These are phyloP conservation scores for Suillus spraguei DNA, from an alignment of 768 basidiomycete species.

Conservation along the genomic window DNA sequence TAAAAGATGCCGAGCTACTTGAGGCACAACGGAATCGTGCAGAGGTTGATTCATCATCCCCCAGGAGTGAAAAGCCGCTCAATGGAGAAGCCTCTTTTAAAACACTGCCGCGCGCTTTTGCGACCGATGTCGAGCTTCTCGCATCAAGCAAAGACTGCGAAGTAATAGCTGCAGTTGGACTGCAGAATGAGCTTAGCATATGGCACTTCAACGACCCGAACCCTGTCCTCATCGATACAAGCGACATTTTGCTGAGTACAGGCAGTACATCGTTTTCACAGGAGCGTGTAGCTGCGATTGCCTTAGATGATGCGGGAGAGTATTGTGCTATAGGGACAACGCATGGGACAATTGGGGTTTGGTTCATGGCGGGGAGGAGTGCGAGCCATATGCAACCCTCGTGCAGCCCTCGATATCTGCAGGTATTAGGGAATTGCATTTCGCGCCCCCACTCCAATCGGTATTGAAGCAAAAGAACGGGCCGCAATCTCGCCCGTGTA, in stretches of 20 bases:
- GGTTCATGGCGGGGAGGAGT: slow-evolving; percentile 49
- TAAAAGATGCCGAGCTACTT: slow-evolving; percentile 90
- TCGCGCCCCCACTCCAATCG: slow-evolving; percentile 28
- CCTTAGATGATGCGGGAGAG: slow-evolving; percentile 60
- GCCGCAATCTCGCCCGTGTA: slow-evolving; percentile 16
- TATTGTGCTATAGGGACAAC: slow-evolving; percentile 75
- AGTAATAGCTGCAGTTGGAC: slow-evolving; percentile 67
- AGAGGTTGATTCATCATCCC: slow-evolving; percentile 41
- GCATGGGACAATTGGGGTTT: slow-evolving; percentile 64
- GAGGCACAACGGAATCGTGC: slow-evolving; percentile 78
- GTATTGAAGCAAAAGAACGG: slow-evolving; percentile 21
- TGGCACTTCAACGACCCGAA: slow-evolving; percentile 56
- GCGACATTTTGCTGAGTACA: slow-evolving; percentile 50
- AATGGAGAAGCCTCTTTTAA: slow-evolving; percentile 55
- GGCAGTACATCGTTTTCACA: slow-evolving; percentile 50
- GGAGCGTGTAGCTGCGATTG: slow-evolving; percentile 59
- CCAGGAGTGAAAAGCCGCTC: slow-evolving; percentile 31
- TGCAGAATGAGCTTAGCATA: slow-evolving; percentile 76
- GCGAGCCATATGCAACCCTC: slow-evolving; percentile 44
- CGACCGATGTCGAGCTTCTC: slow-evolving; percentile 82
- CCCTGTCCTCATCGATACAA: slow-evolving; percentile 51
- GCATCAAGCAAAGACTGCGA: slow-evolving; percentile 70
- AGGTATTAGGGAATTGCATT: slow-evolving; percentile 56
- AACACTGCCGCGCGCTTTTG: slow-evolving; percentile 79
- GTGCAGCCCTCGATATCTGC: slow-evolving; percentile 44